Conservation (phyloP, 495 filamentous ascomycete genomes). For the Aspergillus homomorphus region DNA sequence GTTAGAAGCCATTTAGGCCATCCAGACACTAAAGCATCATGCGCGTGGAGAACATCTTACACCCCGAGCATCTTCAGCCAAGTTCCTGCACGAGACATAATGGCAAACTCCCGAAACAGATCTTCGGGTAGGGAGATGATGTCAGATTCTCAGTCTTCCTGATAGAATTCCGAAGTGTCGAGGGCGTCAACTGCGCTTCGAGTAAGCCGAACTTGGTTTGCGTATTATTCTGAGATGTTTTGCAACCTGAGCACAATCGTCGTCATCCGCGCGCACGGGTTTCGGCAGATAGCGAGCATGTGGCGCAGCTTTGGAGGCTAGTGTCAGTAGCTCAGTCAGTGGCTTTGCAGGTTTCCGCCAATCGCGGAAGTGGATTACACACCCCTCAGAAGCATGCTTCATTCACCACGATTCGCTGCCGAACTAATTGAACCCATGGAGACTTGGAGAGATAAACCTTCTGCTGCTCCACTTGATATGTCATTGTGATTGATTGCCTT, state of each 20-base stretch:
- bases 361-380: background rate
- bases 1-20: background rate
- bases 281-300: background rate
- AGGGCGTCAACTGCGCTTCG: background rate
- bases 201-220: background rate
- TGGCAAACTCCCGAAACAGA: conserved; percentile 9
- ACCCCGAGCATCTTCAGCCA: conserved; percentile 54
- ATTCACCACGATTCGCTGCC: background rate
- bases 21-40: background rate
- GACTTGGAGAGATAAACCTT: too few relatives aligned
- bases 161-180: background rate
- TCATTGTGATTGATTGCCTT: background rate
- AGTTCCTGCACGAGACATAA: conserved; percentile 49
- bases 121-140: conserved; percentile 27
- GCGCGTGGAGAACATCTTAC: conserved; percentile 35
- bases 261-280: background rate
- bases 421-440: background rate
- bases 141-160: conserved; percentile 5
- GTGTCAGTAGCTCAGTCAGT: background rate
- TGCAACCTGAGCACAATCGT: background rate
- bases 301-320: conserved; percentile 4
- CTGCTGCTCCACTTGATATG: background rate
- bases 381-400: background rate
- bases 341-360: background rate
- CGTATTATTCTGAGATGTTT: background rate